phyloP scores from a whole-genome alignment of 2,329 filamentous ascomycete species.

The Trichoderma simmonsii region DNA sequence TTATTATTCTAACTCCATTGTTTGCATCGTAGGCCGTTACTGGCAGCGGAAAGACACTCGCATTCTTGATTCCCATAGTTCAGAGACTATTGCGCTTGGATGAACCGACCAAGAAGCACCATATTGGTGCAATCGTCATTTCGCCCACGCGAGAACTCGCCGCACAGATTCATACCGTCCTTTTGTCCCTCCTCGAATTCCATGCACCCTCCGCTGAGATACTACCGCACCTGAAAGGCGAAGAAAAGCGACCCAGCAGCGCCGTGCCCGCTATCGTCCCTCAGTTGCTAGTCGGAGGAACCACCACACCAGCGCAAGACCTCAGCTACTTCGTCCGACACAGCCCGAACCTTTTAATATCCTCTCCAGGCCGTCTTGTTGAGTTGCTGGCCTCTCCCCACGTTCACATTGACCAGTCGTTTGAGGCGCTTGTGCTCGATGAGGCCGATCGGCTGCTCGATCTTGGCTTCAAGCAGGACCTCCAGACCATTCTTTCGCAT shows the following conservation, averaged over 20 bases:
- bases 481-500: constrained; percentile 78
- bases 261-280: constrained; percentile 63
- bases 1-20: background rate
- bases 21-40: constrained; percentile 64
- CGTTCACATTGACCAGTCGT: constrained; percentile 84
- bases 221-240: constrained; percentile 51
- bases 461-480: constrained; percentile 86
- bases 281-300: constrained; percentile 83
- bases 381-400: constrained; percentile 83
- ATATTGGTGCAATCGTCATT: constrained; percentile 86
- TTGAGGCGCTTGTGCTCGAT: constrained; percentile 89
- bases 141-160: constrained; percentile 90
- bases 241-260: constrained; percentile 52
- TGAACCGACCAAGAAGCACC: constrained; percentile 82
- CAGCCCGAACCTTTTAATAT: constrained; percentile 85
- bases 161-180: constrained; percentile 80
- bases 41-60: constrained; percentile 84
- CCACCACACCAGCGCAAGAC: constrained; percentile 76
- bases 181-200: constrained; percentile 74
- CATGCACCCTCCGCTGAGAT: constrained; percentile 73
- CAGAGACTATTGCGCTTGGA: constrained; percentile 77
- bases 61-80: constrained; percentile 79
- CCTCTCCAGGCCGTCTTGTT: constrained; percentile 83
- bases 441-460: constrained; percentile 92
- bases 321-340: constrained; percentile 78